Evolutionary conservation across 2,329 filamentous ascomycete genomes (phyloP).

Genomic region (Amauroascus niger): DNA sequence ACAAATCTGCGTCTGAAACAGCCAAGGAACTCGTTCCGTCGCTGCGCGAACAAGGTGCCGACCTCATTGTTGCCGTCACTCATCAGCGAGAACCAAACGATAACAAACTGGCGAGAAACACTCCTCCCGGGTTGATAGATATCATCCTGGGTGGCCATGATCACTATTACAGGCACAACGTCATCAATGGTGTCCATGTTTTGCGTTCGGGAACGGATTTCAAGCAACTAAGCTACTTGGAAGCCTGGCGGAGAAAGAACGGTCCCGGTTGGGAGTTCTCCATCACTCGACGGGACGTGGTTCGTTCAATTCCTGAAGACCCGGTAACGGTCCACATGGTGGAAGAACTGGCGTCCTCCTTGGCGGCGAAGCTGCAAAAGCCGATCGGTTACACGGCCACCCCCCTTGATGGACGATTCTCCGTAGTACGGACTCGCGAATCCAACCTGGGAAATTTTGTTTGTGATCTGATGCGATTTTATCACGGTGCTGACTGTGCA

Average conservation of each 20-base stretch:
- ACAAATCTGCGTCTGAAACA: slow-evolving; percentile 65
- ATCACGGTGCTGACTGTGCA: slow-evolving; percentile 70
- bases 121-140: slow-evolving; percentile 62
- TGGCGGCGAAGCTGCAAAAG: slow-evolving; percentile 69
- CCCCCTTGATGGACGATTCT: slow-evolving; percentile 77
- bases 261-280: slow-evolving; percentile 62
- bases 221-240: slow-evolving; percentile 82
- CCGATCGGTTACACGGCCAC: slow-evolving; percentile 73
- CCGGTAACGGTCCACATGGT: slow-evolving; percentile 52
- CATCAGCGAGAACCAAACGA: slow-evolving; percentile 87
- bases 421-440: slow-evolving; percentile 65
- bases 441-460: slow-evolving; percentile 86
- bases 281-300: slow-evolving; percentile 64
- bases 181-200: slow-evolving; percentile 71
- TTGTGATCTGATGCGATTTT: slow-evolving; percentile 78
- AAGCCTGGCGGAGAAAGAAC: slow-evolving; percentile 53
- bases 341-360: slow-evolving; percentile 57
- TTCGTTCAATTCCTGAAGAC: slow-evolving; percentile 58
- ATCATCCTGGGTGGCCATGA: slow-evolving; percentile 84
- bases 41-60: slow-evolving; percentile 65
- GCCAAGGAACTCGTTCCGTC: slow-evolving; percentile 65
- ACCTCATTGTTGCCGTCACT: slow-evolving; percentile 71
- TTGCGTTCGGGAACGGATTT: slow-evolving; percentile 86
- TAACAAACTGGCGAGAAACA: slow-evolving; percentile 67
- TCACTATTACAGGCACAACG: slow-evolving; percentile 70